Conservation (phyloP, 345 rosid genomes). For the Luvunga scandens region DNA sequence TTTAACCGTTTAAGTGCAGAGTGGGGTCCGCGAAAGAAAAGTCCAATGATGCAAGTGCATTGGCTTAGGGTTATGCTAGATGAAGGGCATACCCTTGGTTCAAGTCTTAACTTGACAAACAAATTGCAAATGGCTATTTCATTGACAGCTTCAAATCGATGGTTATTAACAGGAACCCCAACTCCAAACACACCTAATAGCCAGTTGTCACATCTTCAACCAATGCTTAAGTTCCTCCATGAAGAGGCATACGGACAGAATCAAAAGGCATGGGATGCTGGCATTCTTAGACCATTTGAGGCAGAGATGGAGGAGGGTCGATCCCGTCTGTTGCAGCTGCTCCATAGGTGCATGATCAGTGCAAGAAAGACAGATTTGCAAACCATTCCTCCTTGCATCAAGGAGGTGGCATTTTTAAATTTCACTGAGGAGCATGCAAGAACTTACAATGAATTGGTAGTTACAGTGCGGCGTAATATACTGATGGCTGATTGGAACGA, state of each 20-base stretch:
- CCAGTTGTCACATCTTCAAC: slow-evolving; percentile 84
- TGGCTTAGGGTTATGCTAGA: slow-evolving; percentile 93
- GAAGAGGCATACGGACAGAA: slow-evolving; percentile 86
- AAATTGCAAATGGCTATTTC: slow-evolving; percentile 96
- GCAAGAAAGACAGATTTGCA: slow-evolving; percentile 87
- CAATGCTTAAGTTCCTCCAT: slow-evolving; percentile 87
- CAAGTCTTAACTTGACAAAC: slow-evolving; percentile 87
- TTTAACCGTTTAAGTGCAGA: slow-evolving; percentile 94
- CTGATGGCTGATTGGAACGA: slow-evolving; percentile 99
- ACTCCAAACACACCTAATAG: slow-evolving; percentile 84
- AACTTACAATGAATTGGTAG: slow-evolving; percentile 94
- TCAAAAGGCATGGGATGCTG: slow-evolving; percentile 85
- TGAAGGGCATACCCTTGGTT: slow-evolving; percentile 99
- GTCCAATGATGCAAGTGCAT: slow-evolving; percentile 91
- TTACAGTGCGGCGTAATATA: slow-evolving; percentile 84
- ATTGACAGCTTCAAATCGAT: slow-evolving; percentile 72
- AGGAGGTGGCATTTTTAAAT: slow-evolving; percentile 67
- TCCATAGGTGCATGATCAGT: slow-evolving; percentile 86
- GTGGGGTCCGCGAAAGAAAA: slow-evolving; percentile 75
- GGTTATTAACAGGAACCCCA: slow-evolving; percentile 98
- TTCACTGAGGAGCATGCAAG: slow-evolving; percentile 80
- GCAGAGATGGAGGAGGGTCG: slow-evolving; percentile 93
- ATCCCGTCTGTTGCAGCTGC: slow-evolving; percentile 64
- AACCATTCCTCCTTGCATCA: slow-evolving; percentile 91
- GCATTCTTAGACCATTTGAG: slow-evolving; percentile 87